Percentiles rank a stretch among this genome's conserved stretches.
Conservation (phyloP, 2,329 filamentous ascomycete genomes). For the Aspergillus neotritici region DNA sequence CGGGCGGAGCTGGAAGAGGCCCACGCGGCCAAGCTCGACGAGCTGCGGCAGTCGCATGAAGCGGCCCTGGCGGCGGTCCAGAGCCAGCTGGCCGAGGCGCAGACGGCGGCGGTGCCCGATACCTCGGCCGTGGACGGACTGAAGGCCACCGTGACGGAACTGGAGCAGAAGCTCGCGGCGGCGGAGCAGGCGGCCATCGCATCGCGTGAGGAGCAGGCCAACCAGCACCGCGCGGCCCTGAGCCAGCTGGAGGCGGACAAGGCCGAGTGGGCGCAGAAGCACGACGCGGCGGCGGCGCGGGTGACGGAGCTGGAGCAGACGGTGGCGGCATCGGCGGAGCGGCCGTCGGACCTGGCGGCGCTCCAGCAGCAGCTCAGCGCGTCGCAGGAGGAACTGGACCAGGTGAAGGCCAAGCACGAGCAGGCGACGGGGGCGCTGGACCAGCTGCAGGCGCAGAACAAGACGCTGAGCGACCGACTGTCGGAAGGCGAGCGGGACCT, state of each 20-base stretch:
- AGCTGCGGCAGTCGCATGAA: constrained; percentile 34
- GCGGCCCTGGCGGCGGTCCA: constrained; percentile 27
- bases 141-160: constrained; percentile 41
- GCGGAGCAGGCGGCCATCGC: constrained; percentile 42
- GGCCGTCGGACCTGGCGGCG: constrained; percentile 61
- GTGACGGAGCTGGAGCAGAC: constrained; percentile 81
- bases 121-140: constrained; percentile 33
- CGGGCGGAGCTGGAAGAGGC: constrained; percentile 33
- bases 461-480: constrained; percentile 30
- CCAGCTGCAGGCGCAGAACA: constrained; percentile 23
- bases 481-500: constrained; percentile 31
- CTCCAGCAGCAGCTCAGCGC: constrained; percentile 50
- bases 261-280: constrained; percentile 41
- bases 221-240: constrained; percentile 42
- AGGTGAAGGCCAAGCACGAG: constrained; percentile 28
- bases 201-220: constrained; percentile 38
- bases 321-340: constrained; percentile 69
- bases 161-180: constrained; percentile 61
- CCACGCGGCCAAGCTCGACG: constrained; percentile 31
- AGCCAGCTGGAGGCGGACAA: constrained; percentile 40
- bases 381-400: constrained; percentile 29
- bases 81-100: constrained; percentile 32
- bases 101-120: constrained; percentile 29
- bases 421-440: constrained; percentile 29
- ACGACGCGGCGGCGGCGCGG: constrained; percentile 40